Evolutionary conservation across 371 early-diverging fungal genomes (phyloP), one percentile per base, ranked within the genome.

Genomic region (Mucor circinelloides): DNA sequence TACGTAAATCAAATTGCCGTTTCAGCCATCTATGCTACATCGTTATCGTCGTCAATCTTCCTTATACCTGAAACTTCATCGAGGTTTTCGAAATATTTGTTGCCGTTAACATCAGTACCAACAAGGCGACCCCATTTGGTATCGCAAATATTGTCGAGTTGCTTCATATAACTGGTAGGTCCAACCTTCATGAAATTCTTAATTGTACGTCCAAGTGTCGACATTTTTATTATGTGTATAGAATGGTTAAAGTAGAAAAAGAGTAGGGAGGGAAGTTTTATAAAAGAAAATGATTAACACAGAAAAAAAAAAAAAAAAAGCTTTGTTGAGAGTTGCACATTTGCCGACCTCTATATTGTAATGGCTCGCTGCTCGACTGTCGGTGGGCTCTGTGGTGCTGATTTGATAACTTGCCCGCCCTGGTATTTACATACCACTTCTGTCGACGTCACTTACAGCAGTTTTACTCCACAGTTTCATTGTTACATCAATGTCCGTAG

Each of bases 31-130:
- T 6, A 15, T 44, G 17, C 17, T 44, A 10, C 9, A 34, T 34
- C 34, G 34, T 6, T 34, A 13, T n/a, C n/a, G 19, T n/a, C 13
- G 17, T 28, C 2, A 36, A 2, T 30, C 32, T 15, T 28, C 6
- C 10, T 40, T 15, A 52, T 66, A 90, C 92, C 88, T 38, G 86
- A 92, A 73, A 93, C 84, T 84, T 97, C 96, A 55, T 90, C 84
- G n/a, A 85, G 77, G 84, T 95, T 95, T 76, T 91, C 91, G 71
- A 85, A 97, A 88, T 94, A 97, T 71, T 91, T 87, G 89, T 97
- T 97, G 73, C 98, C 98, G 62, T 89, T 83, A 61, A 80, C 72
- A 80, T 97, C 98, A 36, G 76, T 85, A 46, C 98, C 98, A 40
- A 96, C 87, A 46, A 94, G 85, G 56, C 80, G 85, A 73, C 98